Evolutionary conservation across 768 basidiomycete genomes (phyloP).

Genomic region (Hericium erinaceus): DNA sequence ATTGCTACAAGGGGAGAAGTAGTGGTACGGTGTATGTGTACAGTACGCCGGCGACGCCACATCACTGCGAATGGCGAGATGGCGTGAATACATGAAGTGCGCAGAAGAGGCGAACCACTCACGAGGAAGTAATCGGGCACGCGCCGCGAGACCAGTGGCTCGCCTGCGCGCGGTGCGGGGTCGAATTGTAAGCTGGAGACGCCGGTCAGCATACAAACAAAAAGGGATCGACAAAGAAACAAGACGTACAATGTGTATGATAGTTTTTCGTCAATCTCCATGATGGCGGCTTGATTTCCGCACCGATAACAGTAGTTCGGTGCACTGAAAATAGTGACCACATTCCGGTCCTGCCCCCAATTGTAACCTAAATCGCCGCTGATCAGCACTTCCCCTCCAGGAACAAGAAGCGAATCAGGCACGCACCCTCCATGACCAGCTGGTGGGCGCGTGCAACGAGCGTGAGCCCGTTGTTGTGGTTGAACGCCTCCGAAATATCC

Average conservation of each 20-base stretch:
- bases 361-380: slow-evolving; percentile 54
- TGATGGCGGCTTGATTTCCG: slow-evolving; percentile 98
- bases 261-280: slow-evolving; percentile 99
- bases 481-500: slow-evolving; percentile 98
- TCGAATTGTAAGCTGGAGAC: slow-evolving; percentile 91
- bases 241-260: slow-evolving; percentile 81
- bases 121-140: slow-evolving; percentile 94
- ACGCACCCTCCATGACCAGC: slow-evolving; percentile 91
- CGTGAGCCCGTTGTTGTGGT: slow-evolving; percentile 97
- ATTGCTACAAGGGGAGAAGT: slow-evolving; percentile 13
- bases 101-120: slow-evolving; percentile 21
- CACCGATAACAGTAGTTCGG: slow-evolving; percentile 99
- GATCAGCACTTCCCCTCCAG: slow-evolving; percentile 1
- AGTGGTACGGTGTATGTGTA: slow-evolving; percentile 14
- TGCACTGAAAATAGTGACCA: slow-evolving; percentile 98
- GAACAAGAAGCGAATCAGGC: background rate
- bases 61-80: slow-evolving; percentile 5
- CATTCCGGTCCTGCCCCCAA: slow-evolving; percentile 98
- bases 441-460: slow-evolving; percentile 92
- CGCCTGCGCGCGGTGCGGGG: slow-evolving; percentile 96
- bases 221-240: background rate
- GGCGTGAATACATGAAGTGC: background rate
- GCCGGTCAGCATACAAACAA: background rate
- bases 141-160: slow-evolving; percentile 93
- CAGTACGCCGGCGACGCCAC: slow-evolving; percentile 10